These are phyloP conservation scores for Suhomyces kunorum DNA, from an alignment of 1,139 yeast species.

Conservation along the genomic window DNA sequence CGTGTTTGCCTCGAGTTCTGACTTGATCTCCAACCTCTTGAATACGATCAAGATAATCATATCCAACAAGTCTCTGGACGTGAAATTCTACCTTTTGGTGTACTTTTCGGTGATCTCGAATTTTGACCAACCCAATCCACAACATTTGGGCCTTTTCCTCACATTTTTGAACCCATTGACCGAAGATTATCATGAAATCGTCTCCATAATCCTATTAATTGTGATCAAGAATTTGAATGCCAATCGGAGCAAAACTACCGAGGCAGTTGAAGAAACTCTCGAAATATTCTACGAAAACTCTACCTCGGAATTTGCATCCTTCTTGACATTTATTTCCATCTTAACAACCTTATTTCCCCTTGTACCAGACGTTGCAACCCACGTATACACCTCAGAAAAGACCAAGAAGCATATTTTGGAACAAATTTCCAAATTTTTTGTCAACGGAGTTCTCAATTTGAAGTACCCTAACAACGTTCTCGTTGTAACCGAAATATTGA, in stretches of 20 bases:
- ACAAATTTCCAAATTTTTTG: conserved; percentile 14
- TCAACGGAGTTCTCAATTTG: conserved; percentile 7
- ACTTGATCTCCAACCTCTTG: conserved; percentile 10
- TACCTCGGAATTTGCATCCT: conserved; percentile 15
- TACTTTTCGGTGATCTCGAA: conserved; percentile 24
- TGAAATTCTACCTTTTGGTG: conserved; percentile 18
- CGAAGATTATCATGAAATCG: conserved; percentile 14
- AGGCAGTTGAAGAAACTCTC: conserved; percentile 26
- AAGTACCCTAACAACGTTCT: conserved; percentile 16
- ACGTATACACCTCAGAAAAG: conserved; percentile 23
- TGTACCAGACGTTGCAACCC: conserved; percentile 25
- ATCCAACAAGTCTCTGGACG: conserved; percentile 1
- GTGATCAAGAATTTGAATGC: conserved; percentile 27
- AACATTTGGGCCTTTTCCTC: conserved; percentile 29
- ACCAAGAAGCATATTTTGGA: conserved; percentile 22
- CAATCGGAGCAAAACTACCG: conserved; percentile 17
- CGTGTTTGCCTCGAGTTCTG: conserved; percentile 9
- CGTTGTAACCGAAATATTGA: conserved; percentile 22
- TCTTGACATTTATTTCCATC: conserved; percentile 25
- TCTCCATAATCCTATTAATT: conserved; percentile 27
- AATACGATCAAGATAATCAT: conserved; percentile 7
- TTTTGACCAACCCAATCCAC: conserved; percentile 23
- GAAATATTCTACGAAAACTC: conserved; percentile 27
- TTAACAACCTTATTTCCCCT: conserved; percentile 30
- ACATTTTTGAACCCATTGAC: conserved; percentile 22